Evolutionary conservation across 2,329 filamentous ascomycete genomes (phyloP).

Genomic region (Fusarium domesticum): DNA sequence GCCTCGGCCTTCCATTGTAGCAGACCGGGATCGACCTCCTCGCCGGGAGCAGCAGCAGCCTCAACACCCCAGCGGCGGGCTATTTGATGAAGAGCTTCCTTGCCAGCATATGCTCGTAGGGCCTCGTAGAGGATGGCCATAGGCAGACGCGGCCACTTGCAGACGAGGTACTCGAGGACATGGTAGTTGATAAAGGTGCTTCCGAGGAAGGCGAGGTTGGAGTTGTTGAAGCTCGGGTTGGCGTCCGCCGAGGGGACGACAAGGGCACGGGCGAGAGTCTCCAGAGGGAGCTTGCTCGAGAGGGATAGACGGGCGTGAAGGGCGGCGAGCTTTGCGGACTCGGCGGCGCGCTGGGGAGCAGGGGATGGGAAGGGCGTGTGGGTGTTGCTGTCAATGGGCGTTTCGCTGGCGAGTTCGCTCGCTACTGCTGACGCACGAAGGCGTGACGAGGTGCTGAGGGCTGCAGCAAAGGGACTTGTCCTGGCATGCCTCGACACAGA

Average conservation of each 20-base stretch:
- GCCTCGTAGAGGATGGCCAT: conserved; percentile 84
- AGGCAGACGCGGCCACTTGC: conserved; percentile 86
- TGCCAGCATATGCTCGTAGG: conserved; percentile 79
- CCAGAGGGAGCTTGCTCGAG: conserved; percentile 74
- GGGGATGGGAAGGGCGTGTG: conserved; percentile 63
- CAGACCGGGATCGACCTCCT: conserved; percentile 87
- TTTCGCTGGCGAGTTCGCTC: conserved; percentile 22
- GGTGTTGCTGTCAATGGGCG: conserved; percentile 15
- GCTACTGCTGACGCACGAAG: conserved; percentile 31
- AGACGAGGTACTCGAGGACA: conserved; percentile 81
- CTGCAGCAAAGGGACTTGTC: conserved; percentile 12
- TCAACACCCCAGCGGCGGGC: conserved; percentile 90
- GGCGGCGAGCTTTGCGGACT: conserved; percentile 86
- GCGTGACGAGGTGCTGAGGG: conserved; percentile 30
- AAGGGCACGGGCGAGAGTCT: conserved; percentile 82
- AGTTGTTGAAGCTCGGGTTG: conserved; percentile 82
- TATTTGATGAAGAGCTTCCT: conserved; percentile 68
- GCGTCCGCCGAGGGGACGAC: conserved; percentile 82
- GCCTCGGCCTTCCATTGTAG: conserved; percentile 69
- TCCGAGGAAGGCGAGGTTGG: conserved; percentile 76
- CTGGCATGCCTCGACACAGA: conserved; percentile 22
- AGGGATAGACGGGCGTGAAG: conserved; percentile 86
- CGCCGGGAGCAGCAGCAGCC: conserved; percentile 77
- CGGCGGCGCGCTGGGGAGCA: conserved; percentile 60
- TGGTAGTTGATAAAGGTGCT: conserved; percentile 84